Evolutionary conservation across 169 alveolate species (phyloP).

Genomic region (Besnoitia besnoiti): DNA sequence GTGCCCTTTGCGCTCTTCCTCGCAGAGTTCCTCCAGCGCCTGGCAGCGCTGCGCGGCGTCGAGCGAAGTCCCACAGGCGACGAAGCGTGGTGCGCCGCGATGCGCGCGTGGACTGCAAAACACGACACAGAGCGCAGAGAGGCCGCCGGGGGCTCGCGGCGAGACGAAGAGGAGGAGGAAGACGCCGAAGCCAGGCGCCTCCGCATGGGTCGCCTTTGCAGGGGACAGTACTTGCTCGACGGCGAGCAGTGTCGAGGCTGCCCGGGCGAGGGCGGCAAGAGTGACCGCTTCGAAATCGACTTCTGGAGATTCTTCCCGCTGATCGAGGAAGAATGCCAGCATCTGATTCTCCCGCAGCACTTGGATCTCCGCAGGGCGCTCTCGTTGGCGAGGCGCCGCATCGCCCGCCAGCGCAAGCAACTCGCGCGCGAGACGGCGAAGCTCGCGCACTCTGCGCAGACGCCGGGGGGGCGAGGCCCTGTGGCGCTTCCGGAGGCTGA

Average conservation of each 20-base stretch:
- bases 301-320: background rate
- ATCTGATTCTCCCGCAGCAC: slow-evolving; percentile 2
- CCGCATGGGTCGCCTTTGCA: background rate
- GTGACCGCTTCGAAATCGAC: background rate
- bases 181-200: background rate
- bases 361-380: background rate
- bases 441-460: no score
- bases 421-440: background rate
- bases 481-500: background rate
- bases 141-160: background rate
- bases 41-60: background rate
- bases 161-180: background rate
- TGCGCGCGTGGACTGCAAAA: background rate
- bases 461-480: no score
- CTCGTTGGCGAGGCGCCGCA: background rate
- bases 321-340: background rate
- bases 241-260: background rate
- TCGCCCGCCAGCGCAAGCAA: background rate
- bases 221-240: background rate
- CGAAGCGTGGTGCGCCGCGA: background rate
- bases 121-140: background rate
- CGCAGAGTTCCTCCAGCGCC: slow-evolving; percentile 1
- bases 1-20: background rate
- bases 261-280: background rate
- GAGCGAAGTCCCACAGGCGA: background rate